These are phyloP conservation scores for Fragaria iinumae DNA, from an alignment of 306 rosid genomes.

Conservation along the genomic window DNA sequence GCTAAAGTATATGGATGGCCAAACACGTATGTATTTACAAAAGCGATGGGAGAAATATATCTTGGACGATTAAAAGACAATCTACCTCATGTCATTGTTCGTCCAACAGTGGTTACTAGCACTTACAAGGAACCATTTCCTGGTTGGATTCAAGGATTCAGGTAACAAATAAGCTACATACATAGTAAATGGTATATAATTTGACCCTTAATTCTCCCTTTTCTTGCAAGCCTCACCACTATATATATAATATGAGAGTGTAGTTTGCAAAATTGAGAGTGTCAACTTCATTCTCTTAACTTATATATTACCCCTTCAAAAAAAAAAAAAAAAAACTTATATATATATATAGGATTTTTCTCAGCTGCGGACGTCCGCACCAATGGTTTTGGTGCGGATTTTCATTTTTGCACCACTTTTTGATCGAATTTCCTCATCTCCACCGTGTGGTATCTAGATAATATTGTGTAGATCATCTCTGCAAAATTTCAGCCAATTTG, in stretches of 20 bases:
- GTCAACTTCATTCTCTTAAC: neutral
- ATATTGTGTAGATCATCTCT: too few species aligned
- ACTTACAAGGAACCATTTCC: constrained; percentile 39
- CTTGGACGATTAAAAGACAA: constrained; percentile 8
- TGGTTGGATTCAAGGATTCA: constrained; percentile 41
- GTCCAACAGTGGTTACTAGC: constrained; percentile 18
- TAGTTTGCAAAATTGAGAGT: neutral
- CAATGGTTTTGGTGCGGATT: too few species aligned
- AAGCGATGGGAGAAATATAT: constrained; percentile 50
- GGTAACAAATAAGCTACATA: neutral
- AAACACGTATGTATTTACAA: constrained; percentile 38
- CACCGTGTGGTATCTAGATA: too few species aligned
- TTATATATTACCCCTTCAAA: too few species aligned
- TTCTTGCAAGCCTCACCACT: too few species aligned
- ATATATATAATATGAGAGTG: neutral
- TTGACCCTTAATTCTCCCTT: too few species aligned
- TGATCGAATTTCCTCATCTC: too few species aligned
- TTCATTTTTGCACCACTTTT: too few species aligned
- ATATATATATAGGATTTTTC: too few species aligned
- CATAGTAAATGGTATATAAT: neutral
- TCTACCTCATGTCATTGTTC: constrained; percentile 22
- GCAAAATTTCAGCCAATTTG: too few species aligned
- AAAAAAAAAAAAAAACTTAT: too few species aligned
- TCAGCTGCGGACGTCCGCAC: too few species aligned
- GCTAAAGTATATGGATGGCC: constrained; percentile 47